phyloP scores from a whole-genome alignment of 2,329 filamentous ascomycete species.

The Fusarium tupiense region DNA sequence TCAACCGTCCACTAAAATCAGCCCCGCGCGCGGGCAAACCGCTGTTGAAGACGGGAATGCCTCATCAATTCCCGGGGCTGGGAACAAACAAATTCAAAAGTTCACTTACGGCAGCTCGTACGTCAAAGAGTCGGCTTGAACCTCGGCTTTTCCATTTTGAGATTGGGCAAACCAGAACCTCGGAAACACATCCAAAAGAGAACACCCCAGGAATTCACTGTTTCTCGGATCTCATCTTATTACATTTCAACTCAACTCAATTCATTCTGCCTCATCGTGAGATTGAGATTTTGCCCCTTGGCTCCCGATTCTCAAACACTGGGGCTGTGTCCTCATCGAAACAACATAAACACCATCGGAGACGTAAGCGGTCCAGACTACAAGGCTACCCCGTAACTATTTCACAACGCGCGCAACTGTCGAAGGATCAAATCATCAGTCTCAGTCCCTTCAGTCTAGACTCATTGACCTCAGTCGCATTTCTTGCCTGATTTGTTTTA shows the following conservation, averaged over 20 bases:
- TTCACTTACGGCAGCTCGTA: too few relatives aligned
- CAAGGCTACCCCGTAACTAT: not conserved
- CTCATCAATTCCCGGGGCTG: not conserved
- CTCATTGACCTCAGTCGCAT: constrained; percentile 1
- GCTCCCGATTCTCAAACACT: not conserved
- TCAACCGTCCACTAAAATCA: constrained; percentile 8
- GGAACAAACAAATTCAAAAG: not conserved
- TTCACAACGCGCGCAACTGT: not conserved
- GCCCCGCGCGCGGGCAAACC: not conserved
- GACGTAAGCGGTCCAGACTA: not conserved
- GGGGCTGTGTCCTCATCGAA: not conserved
- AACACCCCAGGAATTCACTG: constrained; percentile 7
- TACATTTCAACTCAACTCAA: not conserved
- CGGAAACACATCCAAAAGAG: constrained; percentile 19
- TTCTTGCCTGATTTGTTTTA: not conserved
- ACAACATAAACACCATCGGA: not conserved
- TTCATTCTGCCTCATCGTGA: not conserved
- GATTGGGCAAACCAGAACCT: constrained; percentile 16
- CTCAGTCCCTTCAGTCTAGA: constrained; percentile 21
- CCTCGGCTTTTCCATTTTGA: constrained; percentile 38
- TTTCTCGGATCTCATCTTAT: constrained; percentile 11
- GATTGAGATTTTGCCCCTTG: not conserved
- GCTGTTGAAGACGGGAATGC: constrained; percentile 2
- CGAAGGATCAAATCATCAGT: not conserved
- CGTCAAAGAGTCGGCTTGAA: not conserved